Base-by-base conservation (phyloP, 2,329 filamentous ascomycete species). In the Colletotrichum cereale region DNA sequence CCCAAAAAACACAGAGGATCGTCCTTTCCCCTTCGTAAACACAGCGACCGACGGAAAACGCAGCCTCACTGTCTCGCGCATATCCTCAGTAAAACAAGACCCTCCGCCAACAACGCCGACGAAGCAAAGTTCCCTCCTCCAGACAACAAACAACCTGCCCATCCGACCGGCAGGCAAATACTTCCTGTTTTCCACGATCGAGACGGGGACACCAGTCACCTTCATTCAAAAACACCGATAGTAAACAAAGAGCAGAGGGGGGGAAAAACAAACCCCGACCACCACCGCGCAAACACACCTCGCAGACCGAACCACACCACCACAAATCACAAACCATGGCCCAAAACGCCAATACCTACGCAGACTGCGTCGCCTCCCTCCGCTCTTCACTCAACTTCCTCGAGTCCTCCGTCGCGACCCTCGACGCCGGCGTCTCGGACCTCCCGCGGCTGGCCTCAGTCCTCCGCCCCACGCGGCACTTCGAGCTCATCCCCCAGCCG, bases 401-500 rank as follows among this genome's bases (percentile, higher is more conserved):
- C 76, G 86, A 90, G 69, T 88, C 87, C 7, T 89, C 89, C 16
- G 89, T 91, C 50, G 79, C 84, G 53, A 89, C 87, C 6, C 85
- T 91, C 56, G 86, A 85, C 61, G 80, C 79, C 58, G 89, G 88
- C 74, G 86, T 90, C 34, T 81, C 86, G 42, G 89, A 91, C 81
- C 87, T 89, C 74, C 88, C 89, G 2, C 78, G 89, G 14, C 84
- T 91, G 1, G 78, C 83, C 55, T 84, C 81, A 68, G 87, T 90
- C 48, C 83, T 91, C 62, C 64, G 67, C 44, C 72, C 73, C 4
- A 74, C 71, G n/a, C 73, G 97, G 92, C 95, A 97, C 84, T 98
- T 97, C 82, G 95, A 98, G 81, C 90, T 97, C 52, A 93, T 97
- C 76, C 93, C 95, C 21, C 94, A 97, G 79, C 90, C 92, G 16